A percentile compares a stretch with the other conserved stretches of the same genome.
Conservation (phyloP, 2,329 filamentous ascomycete genomes). For the Aspergillus persii region DNA sequence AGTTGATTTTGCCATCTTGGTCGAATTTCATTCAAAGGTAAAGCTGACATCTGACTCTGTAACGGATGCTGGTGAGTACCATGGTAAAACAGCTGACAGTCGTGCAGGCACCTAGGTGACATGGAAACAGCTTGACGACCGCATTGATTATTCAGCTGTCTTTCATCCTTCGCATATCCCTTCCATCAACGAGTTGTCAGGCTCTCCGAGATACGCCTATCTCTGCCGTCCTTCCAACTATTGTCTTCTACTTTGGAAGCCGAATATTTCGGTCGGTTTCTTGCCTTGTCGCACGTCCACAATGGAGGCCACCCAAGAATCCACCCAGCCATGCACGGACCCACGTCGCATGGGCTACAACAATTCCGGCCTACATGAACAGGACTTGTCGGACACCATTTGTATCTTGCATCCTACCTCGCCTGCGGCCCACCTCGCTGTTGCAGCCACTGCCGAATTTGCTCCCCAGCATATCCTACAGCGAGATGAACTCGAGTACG, state of each 20-base stretch:
- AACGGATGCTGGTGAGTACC: neutral
- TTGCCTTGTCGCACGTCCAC: neutral
- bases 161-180: conserved; percentile 6
- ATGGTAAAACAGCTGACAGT: conserved; percentile 11
- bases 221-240: conserved; percentile 6
- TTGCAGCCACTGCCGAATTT: conserved; percentile 54
- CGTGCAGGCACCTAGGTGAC: conserved; percentile 10
- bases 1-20: neutral
- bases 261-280: neutral
- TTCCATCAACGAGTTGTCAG: conserved; percentile 21
- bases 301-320: conserved; percentile 55
- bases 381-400: conserved; percentile 83
- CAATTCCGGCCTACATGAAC: conserved; percentile 77
- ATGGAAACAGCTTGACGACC: conserved; percentile 25
- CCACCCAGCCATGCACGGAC: conserved; percentile 78
- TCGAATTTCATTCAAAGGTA: conserved; percentile 1
- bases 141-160: conserved; percentile 24
- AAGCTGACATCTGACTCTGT: neutral
- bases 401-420: conserved; percentile 83
- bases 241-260: conserved; percentile 4
- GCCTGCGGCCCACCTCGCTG: conserved; percentile 67
- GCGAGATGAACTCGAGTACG: conserved; percentile 43
- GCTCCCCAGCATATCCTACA: conserved; percentile 63
- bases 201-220: neutral
- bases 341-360: conserved; percentile 75